A percentile compares a stretch with the other conserved stretches of the same genome.
Conservation (phyloP, 2,329 filamentous ascomycete species). For the Penicillium sclerotiorum region DNA sequence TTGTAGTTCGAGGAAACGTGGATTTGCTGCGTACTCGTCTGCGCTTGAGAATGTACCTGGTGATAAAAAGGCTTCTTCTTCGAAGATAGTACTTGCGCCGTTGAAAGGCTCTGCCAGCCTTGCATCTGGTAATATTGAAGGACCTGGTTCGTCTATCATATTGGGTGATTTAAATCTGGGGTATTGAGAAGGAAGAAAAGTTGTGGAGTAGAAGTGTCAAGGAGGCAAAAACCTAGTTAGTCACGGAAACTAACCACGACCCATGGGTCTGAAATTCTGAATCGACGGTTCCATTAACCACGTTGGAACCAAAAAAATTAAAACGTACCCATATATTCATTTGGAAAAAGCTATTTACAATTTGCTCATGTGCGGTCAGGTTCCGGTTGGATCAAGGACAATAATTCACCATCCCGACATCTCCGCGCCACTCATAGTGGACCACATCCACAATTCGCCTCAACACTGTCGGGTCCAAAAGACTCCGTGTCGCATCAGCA, state of each 20-base stretch:
- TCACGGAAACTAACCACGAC: not conserved
- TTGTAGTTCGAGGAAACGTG: conserved; percentile 47
- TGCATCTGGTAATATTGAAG: conserved; percentile 11
- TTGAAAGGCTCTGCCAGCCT: conserved; percentile 19
- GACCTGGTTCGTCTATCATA: conserved; percentile 21
- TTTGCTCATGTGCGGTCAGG: not conserved
- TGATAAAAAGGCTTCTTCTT: conserved; percentile 27
- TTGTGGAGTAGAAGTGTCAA: conserved; percentile 5
- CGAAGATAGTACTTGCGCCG: conserved; percentile 15
- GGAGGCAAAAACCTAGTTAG: not conserved
- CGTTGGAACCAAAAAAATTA: not conserved
- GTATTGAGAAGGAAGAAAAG: conserved; percentile 10
- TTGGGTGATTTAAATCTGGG: conserved; percentile 8
- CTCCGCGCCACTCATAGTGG: conserved; percentile 26
- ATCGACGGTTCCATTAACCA: not conserved
- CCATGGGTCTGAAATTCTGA: conserved; percentile 2
- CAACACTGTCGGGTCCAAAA: conserved; percentile 21
- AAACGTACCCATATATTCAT: too few relatives aligned
- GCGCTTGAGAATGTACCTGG: conserved; percentile 30
- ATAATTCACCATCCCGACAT: conserved; percentile 23
- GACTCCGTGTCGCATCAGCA: conserved; percentile 19
- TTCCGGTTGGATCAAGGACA: conserved; percentile 16
- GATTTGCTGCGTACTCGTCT: conserved; percentile 34
- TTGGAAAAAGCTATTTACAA: too few relatives aligned
- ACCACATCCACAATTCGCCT: conserved; percentile 27